Conservation (phyloP, 768 basidiomycete species). For the Suillus variegatus region DNA sequence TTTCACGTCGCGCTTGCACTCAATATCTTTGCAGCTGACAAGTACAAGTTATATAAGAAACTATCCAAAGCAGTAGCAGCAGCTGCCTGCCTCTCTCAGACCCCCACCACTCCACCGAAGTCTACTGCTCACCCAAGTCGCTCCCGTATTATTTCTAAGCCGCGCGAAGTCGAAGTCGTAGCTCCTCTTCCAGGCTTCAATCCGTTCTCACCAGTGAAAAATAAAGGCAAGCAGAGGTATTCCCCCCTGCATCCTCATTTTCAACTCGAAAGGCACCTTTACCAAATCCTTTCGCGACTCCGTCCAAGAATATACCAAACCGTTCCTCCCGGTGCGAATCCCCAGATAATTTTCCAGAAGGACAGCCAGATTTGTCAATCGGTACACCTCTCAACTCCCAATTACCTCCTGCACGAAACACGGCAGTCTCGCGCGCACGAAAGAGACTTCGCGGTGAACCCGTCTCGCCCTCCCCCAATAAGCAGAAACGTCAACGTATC, state of each 20-base stretch:
- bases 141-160: conserved; percentile 40
- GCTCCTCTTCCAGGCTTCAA: conserved; percentile 62
- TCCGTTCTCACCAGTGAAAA: conserved; percentile 80
- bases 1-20: conserved; percentile 13
- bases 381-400: conserved; percentile 21
- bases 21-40: conserved; percentile 52
- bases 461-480: conserved; percentile 80
- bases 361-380: conserved; percentile 23
- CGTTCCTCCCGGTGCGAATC: conserved; percentile 30
- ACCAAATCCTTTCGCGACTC: conserved; percentile 49
- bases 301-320: conserved; percentile 37
- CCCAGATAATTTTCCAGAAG: conserved; percentile 44
- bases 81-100: conserved; percentile 39
- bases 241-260: conserved; percentile 23
- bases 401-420: conserved; percentile 27
- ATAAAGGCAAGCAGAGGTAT: conserved; percentile 48
- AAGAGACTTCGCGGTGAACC: conserved; percentile 83
- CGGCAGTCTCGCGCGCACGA: conserved; percentile 65
- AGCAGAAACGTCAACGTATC: conserved; percentile 69
- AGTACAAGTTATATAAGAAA: conserved; percentile 82
- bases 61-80: conserved; percentile 51
- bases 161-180: conserved; percentile 54
- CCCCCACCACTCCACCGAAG: conserved; percentile 35
- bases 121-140: conserved; percentile 26
- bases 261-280: conserved; percentile 14